These are phyloP conservation scores for Gnomoniopsis sp. DNA, from an alignment of 2,329 filamentous ascomycete genomes.

Conservation along the genomic window DNA sequence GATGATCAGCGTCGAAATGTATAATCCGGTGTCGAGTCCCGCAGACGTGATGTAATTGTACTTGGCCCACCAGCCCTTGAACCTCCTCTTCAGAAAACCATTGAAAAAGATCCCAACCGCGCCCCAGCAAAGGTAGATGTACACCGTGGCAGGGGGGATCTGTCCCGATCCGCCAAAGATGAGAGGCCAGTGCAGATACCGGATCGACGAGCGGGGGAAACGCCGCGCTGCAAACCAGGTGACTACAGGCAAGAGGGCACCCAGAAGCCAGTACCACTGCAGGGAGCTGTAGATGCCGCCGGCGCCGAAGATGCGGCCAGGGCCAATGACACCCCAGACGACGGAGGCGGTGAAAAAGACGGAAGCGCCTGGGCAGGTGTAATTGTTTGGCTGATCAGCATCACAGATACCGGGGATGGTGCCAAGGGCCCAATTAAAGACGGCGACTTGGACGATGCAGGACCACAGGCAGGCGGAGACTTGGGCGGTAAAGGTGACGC, in stretches of 20 bases:
- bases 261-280: slow-evolving; percentile 29
- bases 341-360: slow-evolving; percentile 36
- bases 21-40: slow-evolving; percentile 47
- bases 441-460: slow-evolving; percentile 40
- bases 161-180: slow-evolving; percentile 28
- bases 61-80: slow-evolving; percentile 50
- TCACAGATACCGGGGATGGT: slow-evolving; percentile 45
- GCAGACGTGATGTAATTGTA: slow-evolving; percentile 56
- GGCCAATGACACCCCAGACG: slow-evolving; percentile 35
- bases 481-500: slow-evolving; percentile 29
- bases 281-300: slow-evolving; percentile 28
- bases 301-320: slow-evolving; percentile 29
- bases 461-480: slow-evolving; percentile 24
- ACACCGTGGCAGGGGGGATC: slow-evolving; percentile 39
- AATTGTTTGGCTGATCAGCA: slow-evolving; percentile 23
- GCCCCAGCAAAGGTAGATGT: slow-evolving; percentile 45
- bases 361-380: slow-evolving; percentile 31
- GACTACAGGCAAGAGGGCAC: slow-evolving; percentile 24
- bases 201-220: slow-evolving; percentile 21
- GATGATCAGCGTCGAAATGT: slow-evolving; percentile 49
- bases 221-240: slow-evolving; percentile 23
- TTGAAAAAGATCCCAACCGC: slow-evolving; percentile 50
- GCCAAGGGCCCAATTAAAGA: slow-evolving; percentile 36
- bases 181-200: slow-evolving; percentile 28
- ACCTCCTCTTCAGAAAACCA: slow-evolving; percentile 42